phyloP scores from a whole-genome alignment of 108 stramenopile species.

The Mediolabrus comicus region DNA sequence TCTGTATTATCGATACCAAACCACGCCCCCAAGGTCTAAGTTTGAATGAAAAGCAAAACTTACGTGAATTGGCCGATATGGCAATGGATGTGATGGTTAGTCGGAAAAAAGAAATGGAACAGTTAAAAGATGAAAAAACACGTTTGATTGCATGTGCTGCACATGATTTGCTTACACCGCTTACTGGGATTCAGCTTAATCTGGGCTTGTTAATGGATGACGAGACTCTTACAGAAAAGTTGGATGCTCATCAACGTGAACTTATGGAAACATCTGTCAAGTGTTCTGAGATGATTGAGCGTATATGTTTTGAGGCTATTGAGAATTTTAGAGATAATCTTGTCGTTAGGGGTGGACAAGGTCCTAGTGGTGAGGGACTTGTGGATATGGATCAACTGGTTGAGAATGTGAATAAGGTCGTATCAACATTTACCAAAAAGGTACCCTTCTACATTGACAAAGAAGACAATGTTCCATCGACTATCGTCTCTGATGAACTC shows the following conservation, averaged over 20 bases:
- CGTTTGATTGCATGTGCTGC: constrained; percentile 71
- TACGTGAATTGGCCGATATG: constrained; percentile 66
- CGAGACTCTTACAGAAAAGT: constrained; percentile 27
- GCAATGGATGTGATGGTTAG: constrained; percentile 65
- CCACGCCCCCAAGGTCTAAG: constrained; percentile 56
- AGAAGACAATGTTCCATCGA: constrained; percentile 45
- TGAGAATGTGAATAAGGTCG: constrained; percentile 47
- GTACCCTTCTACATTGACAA: constrained; percentile 57
- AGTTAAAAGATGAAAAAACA: constrained; percentile 48
- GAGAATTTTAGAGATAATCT: constrained; percentile 55
- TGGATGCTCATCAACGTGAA: constrained; percentile 56
- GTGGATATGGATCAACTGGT: constrained; percentile 48
- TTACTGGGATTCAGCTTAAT: constrained; percentile 66
- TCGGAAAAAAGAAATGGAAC: constrained; percentile 42
- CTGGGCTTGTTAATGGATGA: constrained; percentile 66
- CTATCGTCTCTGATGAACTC: constrained; percentile 57
- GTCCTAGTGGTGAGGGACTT: constrained; percentile 12
- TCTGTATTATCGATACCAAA: constrained; percentile 76
- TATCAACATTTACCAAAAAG: constrained; percentile 60
- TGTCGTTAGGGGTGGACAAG: constrained; percentile 12
- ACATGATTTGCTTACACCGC: constrained; percentile 79
- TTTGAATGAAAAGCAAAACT: constrained; percentile 60
- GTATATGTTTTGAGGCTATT: constrained; percentile 69
- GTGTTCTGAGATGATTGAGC: constrained; percentile 61
- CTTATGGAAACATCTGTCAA: constrained; percentile 52